phyloP scores from a whole-genome alignment of 441 rosid species.

The Jatropha multifida region DNA sequence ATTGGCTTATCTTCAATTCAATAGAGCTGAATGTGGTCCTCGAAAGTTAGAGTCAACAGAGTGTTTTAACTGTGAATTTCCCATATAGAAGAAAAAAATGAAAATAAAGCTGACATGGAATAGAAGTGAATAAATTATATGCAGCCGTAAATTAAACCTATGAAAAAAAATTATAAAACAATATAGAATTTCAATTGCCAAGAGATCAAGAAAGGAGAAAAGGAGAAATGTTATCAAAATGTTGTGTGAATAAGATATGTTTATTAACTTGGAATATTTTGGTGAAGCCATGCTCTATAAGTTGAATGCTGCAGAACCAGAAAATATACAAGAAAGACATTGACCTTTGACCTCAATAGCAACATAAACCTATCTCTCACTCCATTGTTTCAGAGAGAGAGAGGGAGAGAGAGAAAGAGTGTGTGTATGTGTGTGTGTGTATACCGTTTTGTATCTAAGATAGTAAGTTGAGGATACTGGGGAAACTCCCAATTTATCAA shows the following conservation, averaged over 20 bases:
- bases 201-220: neutral
- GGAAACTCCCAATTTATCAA: neutral
- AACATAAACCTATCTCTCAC: neutral
- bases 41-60: neutral
- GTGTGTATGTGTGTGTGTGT: neutral
- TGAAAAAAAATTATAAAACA: conserved; percentile 4
- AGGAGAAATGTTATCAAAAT: neutral
- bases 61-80: neutral
- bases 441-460: neutral
- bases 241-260: neutral
- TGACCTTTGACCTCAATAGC: neutral
- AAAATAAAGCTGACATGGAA: neutral
- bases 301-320: neutral
- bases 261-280: neutral
- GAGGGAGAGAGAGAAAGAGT: too few relatives aligned
- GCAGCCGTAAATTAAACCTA: neutral
- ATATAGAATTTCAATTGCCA: neutral
- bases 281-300: neutral
- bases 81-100: neutral
- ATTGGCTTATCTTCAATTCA: neutral
- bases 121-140: neutral
- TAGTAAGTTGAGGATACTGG: neutral
- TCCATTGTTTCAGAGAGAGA: neutral
- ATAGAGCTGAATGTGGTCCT: neutral
- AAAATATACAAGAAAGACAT: neutral